phyloP scores from a whole-genome alignment of 2,329 filamentous ascomycete genomes.

The Trichoderma oligosporum region DNA sequence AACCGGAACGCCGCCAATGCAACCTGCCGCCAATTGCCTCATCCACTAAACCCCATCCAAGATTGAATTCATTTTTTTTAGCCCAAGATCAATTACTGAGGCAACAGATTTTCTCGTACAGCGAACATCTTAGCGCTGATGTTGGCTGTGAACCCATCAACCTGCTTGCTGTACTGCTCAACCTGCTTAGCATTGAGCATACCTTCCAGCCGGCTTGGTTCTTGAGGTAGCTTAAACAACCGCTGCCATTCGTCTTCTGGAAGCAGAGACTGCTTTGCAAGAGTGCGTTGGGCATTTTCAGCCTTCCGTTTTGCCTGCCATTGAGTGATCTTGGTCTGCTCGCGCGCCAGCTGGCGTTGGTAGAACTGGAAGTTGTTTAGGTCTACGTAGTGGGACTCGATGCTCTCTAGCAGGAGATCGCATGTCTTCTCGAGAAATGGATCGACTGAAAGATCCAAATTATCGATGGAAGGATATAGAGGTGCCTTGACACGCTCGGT shows the following conservation, averaged over 20 bases:
- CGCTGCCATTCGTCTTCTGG: constrained; percentile 98
- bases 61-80: neutral
- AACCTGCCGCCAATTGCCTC: constrained; percentile 31
- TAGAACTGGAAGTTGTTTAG: constrained; percentile 99
- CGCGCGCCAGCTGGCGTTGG: constrained; percentile 85
- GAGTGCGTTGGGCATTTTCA: constrained; percentile 80
- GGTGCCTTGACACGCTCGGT: constrained; percentile 60
- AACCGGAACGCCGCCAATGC: constrained; percentile 43
- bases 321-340: constrained; percentile 92
- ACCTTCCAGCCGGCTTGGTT: constrained; percentile 87
- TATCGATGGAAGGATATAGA: constrained; percentile 83
- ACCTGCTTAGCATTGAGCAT: constrained; percentile 95
- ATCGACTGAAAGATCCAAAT: constrained; percentile 88
- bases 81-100: constrained; percentile 40
- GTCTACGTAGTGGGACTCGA: constrained; percentile 97
- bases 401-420: constrained; percentile 91
- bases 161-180: constrained; percentile 95
- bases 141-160: constrained; percentile 90
- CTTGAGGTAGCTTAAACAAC: constrained; percentile 94
- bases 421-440: constrained; percentile 98
- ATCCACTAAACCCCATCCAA: constrained; percentile 14
- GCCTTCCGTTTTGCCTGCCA: constrained; percentile 97
- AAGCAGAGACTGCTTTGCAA: constrained; percentile 82
- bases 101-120: constrained; percentile 67
- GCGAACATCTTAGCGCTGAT: constrained; percentile 98